Conservation (phyloP, 1,139 yeast species). For the Arxiozyma slooffiae region DNA sequence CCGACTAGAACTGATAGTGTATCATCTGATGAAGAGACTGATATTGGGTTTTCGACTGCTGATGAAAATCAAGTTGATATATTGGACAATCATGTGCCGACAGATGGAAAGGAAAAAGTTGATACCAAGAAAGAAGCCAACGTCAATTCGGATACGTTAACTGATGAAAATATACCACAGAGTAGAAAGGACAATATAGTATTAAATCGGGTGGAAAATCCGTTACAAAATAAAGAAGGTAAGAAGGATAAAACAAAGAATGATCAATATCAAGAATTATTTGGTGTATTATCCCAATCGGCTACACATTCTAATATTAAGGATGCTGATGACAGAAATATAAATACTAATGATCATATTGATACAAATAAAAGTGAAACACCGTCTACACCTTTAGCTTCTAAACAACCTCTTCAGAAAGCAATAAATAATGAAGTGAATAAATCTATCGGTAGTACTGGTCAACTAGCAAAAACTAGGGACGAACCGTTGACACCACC, state of each 20-base stretch:
- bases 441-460: not conserved
- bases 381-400: conserved; percentile 1
- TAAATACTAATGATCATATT: not conserved
- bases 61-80: not conserved
- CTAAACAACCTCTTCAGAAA: not conserved
- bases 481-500: conserved; percentile 1
- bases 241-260: not conserved
- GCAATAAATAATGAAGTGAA: not conserved
- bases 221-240: too few species aligned
- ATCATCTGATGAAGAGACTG: conserved; percentile 1
- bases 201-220: not conserved
- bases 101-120: not conserved
- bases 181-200: not conserved
- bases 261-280: not conserved
- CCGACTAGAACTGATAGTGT: not conserved
- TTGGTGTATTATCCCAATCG: not conserved
- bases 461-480: not conserved
- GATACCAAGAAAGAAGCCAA: not conserved
- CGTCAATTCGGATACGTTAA: too few species aligned
- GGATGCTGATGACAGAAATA: too few species aligned
- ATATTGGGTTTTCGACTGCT: conserved; percentile 1
- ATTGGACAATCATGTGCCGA: not conserved
- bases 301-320: not conserved
- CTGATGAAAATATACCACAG: not conserved
- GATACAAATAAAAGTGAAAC: not conserved